A percentile compares a stretch with the other conserved stretches of the same genome.
phyloP scores from a whole-genome alignment of 352 stramenopile genomes.

The Phytopythium mirpurense region DNA sequence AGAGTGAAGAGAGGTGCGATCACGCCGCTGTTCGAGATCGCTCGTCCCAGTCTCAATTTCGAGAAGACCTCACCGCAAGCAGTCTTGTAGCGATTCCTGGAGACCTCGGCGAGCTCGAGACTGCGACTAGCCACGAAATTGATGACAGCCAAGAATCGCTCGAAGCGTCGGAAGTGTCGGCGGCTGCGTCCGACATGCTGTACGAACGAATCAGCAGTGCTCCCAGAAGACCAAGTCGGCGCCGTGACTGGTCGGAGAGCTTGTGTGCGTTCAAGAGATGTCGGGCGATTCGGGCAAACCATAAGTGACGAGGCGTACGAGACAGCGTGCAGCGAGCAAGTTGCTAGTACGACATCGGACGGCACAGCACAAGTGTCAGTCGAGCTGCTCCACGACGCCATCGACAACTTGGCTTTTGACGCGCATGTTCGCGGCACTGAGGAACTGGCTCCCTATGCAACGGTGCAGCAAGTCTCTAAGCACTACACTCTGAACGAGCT shows the following conservation, averaged over 20 bases:
- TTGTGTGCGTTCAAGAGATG: neutral
- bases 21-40: neutral
- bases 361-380: too few species aligned
- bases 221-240: too few species aligned
- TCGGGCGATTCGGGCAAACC: too few species aligned
- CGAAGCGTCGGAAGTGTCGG: neutral
- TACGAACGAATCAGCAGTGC: too few species aligned
- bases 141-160: neutral
- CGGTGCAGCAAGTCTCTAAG: neutral
- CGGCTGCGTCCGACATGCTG: too few species aligned
- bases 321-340: too few species aligned
- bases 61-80: too few species aligned
- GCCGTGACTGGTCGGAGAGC: neutral
- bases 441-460: neutral
- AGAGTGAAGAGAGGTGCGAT: constrained; percentile 2
- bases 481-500: neutral
- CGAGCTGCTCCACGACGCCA: neutral
- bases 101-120: neutral
- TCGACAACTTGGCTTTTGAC: neutral
- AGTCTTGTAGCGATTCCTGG: neutral
- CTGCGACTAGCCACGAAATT: too few species aligned
- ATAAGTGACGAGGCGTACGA: too few species aligned
- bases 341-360: too few species aligned
- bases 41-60: too few species aligned
- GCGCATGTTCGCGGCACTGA: neutral